Base-by-base conservation (phyloP, 495 filamentous ascomycete species). In the Aspergillus leporis region DNA sequence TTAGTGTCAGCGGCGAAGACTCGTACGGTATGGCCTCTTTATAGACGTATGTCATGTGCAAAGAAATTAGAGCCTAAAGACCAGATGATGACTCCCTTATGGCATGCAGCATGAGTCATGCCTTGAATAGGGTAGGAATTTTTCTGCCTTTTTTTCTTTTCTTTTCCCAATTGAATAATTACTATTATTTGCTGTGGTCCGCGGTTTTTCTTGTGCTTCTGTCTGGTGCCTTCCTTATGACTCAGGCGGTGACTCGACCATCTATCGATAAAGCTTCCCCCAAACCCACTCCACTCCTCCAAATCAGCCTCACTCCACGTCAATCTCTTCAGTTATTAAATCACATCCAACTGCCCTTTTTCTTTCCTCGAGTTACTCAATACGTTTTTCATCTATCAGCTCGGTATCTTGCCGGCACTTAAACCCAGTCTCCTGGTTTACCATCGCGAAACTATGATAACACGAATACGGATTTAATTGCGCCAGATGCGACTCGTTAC, bases 391-490 rank as follows among this genome's bases (percentile, higher is more conserved):
- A 16, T n/a, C 22, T 40, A 40, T 30, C 22, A 52, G 12, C 55
- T 50, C 28, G 34, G 36, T 19, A 2, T 23, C 36, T 5, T 36
- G 32, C 46, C 41, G 22, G 18, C n/a, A 41, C 51, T 55, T 51
- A 30, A 4, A 19, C 46, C 30, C 43, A 4, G 46, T 55, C 31
- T 55, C 40, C 46, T 58, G 22, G 55, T 53, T 54, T 46, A 21
- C 25, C 58, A 55, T 40, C 64, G 54, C 54, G 53, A 62, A 70
- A 73, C 59, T 63, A 80, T 80, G 77, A 79, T 80, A 63, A 64
- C 70, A 65, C 76, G 76, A 80, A 80, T 80, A 80, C 66, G 65
- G 23, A 46, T 66, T 53, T 73, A 59, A 71, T 64, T 62, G 61
- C 70, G 66, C 69, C 68, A 66, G 46, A 68, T 66, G 70, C 68